A percentile compares a stretch with the other conserved stretches of the same genome.
phyloP scores from a whole-genome alignment of 805 yeast genomes.

The Metschnikowia proteae region DNA sequence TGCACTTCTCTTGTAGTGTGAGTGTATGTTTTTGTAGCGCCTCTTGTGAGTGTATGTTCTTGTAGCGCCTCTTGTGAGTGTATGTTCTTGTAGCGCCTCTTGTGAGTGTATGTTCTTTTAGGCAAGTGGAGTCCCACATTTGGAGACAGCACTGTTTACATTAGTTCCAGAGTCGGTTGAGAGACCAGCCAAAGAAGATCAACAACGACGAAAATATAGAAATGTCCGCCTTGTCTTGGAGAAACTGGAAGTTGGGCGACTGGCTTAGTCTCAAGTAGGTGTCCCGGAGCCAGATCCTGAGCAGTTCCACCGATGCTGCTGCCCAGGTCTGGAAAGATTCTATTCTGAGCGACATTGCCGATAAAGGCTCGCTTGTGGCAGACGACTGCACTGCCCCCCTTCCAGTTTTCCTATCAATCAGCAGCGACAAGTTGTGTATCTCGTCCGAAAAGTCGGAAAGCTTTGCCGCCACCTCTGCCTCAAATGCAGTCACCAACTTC shows the following conservation, averaged over 20 bases:
- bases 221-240: constrained; percentile 9
- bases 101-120: too few relatives aligned
- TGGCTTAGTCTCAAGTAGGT: not conserved
- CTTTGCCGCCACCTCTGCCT: constrained; percentile 59
- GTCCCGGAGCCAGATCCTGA: not conserved
- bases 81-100: too few relatives aligned
- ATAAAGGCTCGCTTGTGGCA: not conserved
- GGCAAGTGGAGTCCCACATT: too few relatives aligned
- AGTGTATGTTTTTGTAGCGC: too few relatives aligned
- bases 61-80: too few relatives aligned
- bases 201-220: constrained; percentile 12
- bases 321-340: not conserved
- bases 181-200: constrained; percentile 11
- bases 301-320: not conserved
- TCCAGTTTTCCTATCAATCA: not conserved
- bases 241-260: constrained; percentile 2
- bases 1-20: too few relatives aligned
- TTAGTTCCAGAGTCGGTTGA: constrained; percentile 7
- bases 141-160: too few relatives aligned
- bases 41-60: too few relatives aligned
- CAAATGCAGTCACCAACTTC: constrained; percentile 77
- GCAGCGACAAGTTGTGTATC: constrained; percentile 8
- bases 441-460: constrained; percentile 13
- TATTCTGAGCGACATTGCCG: not conserved
- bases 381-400: not conserved